Evolutionary conservation across 1,284 basidiomycete species (phyloP).

Genomic region (Trametes versicolor): DNA sequence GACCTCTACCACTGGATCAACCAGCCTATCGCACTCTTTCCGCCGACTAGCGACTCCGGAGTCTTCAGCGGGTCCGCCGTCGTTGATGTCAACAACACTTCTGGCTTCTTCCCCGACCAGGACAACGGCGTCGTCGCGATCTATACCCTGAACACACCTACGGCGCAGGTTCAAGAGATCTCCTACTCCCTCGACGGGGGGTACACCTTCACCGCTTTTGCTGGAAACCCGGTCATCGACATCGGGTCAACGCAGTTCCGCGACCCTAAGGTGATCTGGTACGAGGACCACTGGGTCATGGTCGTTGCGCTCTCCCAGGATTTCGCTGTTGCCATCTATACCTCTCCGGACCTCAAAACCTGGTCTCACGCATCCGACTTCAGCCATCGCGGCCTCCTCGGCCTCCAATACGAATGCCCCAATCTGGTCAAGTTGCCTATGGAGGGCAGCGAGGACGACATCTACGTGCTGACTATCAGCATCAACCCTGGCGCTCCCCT

Average conservation of each 20-base stretch:
- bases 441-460: constrained; percentile 12
- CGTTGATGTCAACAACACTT: constrained; percentile 31
- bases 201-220: constrained; percentile 28
- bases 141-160: constrained; percentile 32
- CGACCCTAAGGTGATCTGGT: constrained; percentile 34
- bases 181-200: constrained; percentile 31
- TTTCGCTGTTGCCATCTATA: constrained; percentile 26
- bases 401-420: constrained; percentile 29
- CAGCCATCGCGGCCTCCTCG: constrained; percentile 22
- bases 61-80: constrained; percentile 31
- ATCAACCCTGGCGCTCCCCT: constrained; percentile 28
- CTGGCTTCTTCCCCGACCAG: constrained; percentile 32
- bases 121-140: constrained; percentile 32
- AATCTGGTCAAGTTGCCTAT: constrained; percentile 30
- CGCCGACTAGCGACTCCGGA: constrained; percentile 23
- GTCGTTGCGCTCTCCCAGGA: constrained; percentile 25
- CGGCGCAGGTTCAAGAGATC: constrained; percentile 29
- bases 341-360: constrained; percentile 27
- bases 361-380: constrained; percentile 32
- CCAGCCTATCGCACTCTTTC: constrained; percentile 29
- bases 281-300: constrained; percentile 30
- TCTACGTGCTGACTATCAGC: constrained; percentile 28
- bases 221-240: constrained; percentile 29
- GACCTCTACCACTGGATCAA: constrained; percentile 33
- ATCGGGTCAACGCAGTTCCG: constrained; percentile 27